Evolutionary conservation across 2,329 filamentous ascomycete genomes (phyloP), one percentile per base, ranked within the genome.

Genomic region (Chaetomium strumarium): DNA sequence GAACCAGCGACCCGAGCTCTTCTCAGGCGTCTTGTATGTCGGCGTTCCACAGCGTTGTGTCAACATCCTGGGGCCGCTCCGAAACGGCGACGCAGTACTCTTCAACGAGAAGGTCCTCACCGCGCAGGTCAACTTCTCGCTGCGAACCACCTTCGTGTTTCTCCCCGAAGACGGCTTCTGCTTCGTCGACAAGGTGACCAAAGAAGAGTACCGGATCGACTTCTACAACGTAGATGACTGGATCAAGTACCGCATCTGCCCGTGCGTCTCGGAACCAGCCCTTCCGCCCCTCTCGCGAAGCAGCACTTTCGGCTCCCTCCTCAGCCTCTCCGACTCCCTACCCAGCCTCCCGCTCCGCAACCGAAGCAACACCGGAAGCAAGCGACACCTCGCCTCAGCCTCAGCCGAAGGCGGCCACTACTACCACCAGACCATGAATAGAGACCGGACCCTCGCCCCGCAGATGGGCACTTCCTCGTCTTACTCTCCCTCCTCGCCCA

Each of bases 21-120:
- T 96, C 62, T 80, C 86, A 0, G 90, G 90, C 0, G 88, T 96
- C 1, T 67, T 96, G 2, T 97, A 89, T 64, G 90, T 88, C 1
- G 92, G 91, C 9, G 83, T 86, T 1, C 91, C 91, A 0, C 85
- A 92, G 60, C 81, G 86, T 49, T 96, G 90, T 65, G 83, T 96
- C 66, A 96, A 96, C 66, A 93, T 96, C 47, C 77, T 96, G 4
- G 92, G 92, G 0, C 91, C 91, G 1, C 68, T 97, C 12, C 84
- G 91, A 34, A 92, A 95, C 62, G 91, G 91, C n/a, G 91, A 97
- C 64, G 88, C 91, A 16, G 90, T 96, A 0, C 77, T 96, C 1
- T 76, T 96, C 54, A 95, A 91, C 63, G 90, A 90, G 56, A 88
- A 89, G 59, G 86, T 96, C 0, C 77, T 97, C 14, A 96, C 90